Conservation (phyloP, 306 rosid genomes). For the Fagus crenata region DNA sequence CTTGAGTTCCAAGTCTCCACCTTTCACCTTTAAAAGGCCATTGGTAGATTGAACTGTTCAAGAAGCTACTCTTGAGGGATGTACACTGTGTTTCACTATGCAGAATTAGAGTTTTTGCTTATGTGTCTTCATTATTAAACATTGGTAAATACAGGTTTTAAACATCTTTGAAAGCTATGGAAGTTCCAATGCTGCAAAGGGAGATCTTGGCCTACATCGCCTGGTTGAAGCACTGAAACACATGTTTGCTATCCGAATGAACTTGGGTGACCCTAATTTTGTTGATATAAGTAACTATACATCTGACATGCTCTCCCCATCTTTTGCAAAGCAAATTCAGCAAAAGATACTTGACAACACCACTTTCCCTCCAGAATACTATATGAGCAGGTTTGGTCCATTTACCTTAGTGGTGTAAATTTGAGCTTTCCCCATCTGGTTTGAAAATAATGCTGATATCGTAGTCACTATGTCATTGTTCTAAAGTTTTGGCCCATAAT, state of each 20-base stretch:
- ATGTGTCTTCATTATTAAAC: background rate
- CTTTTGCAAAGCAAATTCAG: conserved; percentile 63
- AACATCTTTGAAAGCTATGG: conserved; percentile 71
- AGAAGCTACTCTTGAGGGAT: background rate
- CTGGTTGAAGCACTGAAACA: conserved; percentile 81
- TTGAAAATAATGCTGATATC: conserved; percentile 1
- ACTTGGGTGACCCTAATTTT: conserved; percentile 86
- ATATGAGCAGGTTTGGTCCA: conserved; percentile 55
- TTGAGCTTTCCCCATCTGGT: conserved; percentile 22
- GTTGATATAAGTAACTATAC: conserved; percentile 39
- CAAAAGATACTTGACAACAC: conserved; percentile 70
- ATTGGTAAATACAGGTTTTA: conserved; percentile 52
- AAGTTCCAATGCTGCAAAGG: conserved; percentile 58
- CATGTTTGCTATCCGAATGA: conserved; percentile 78
- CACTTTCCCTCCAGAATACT: conserved; percentile 85
- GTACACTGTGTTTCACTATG: background rate
- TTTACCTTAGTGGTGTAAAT: conserved; percentile 18
- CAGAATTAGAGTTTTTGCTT: background rate
- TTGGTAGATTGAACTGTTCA: conserved; percentile 5
- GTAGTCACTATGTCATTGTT: background rate
- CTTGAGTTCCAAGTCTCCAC: background rate
- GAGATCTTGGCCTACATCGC: conserved; percentile 77
- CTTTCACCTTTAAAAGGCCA: background rate
- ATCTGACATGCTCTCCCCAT: conserved; percentile 67
- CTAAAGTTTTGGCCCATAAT: conserved; percentile 12